Evolutionary conservation across 2,329 filamentous ascomycete species (phyloP).

Genomic region (Tolypocladium tundrense): DNA sequence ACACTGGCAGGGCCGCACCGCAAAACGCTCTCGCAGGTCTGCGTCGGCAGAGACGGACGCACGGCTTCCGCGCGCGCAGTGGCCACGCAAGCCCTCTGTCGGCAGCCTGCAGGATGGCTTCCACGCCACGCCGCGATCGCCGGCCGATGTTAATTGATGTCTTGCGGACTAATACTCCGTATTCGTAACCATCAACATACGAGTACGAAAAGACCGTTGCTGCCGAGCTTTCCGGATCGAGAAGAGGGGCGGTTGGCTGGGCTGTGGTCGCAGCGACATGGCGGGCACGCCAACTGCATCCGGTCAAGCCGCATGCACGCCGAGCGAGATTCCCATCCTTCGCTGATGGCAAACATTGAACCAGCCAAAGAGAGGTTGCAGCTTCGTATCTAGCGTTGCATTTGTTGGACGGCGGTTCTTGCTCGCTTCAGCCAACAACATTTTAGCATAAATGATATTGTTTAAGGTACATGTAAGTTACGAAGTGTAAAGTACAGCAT

Average conservation of each 20-base stretch:
- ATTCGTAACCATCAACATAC: background rate
- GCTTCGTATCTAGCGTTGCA: background rate
- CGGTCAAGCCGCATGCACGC: background rate
- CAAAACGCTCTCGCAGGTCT: background rate
- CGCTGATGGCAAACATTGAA: background rate
- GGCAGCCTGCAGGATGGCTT: background rate
- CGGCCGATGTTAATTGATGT: background rate
- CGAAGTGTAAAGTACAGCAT: too few relatives aligned
- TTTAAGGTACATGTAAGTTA: too few relatives aligned
- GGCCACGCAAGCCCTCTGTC: background rate
- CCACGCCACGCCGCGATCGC: background rate
- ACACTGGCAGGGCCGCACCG: background rate
- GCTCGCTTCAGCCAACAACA: background rate
- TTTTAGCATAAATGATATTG: background rate
- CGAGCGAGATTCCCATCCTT: background rate
- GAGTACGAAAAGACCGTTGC: background rate
- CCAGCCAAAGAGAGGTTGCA: background rate
- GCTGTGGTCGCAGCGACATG: background rate
- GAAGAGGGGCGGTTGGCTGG: background rate
- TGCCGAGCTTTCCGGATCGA: conserved; percentile 1
- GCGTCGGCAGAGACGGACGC: background rate
- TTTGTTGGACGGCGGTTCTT: background rate
- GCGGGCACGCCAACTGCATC: background rate
- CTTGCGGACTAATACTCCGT: too few relatives aligned
- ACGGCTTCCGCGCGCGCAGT: background rate